Percentiles rank a stretch among this genome's conserved stretches.
Conservation (phyloP, 2,329 filamentous ascomycete genomes). For the Sarocladium oryzae region DNA sequence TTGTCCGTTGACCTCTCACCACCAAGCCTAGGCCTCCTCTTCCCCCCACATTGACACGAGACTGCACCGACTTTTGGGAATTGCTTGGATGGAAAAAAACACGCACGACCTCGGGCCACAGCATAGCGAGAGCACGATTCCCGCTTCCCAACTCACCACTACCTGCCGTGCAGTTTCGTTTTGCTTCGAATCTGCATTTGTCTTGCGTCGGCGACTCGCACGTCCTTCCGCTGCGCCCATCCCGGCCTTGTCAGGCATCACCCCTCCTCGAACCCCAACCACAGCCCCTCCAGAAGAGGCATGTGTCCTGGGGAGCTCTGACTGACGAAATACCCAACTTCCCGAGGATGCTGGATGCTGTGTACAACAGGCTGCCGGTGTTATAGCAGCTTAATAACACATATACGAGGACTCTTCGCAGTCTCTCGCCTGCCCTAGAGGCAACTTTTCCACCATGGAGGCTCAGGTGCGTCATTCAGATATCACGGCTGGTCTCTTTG, state of each 20-base stretch:
- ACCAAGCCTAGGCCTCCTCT: background rate
- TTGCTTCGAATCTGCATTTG: background rate
- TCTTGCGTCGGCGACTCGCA: background rate
- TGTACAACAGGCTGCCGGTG: constrained; percentile 33
- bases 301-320: constrained; percentile 8
- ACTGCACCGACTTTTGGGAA: constrained; percentile 34
- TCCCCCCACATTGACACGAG: constrained; percentile 32
- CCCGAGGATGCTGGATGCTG: constrained; percentile 36
- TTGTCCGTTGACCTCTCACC: constrained; percentile 4
- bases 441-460: constrained; percentile 32
- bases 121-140: background rate
- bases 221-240: background rate
- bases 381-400: constrained; percentile 32
- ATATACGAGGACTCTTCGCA: constrained; percentile 8
- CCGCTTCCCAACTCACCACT: background rate
- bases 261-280: constrained; percentile 5
- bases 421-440: constrained; percentile 7
- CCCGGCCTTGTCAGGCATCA: constrained; percentile 9
- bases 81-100: constrained; percentile 29
- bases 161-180: background rate
- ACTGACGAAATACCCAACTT: constrained; percentile 6
- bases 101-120: constrained; percentile 18
- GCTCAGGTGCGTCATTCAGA: constrained; percentile 35
- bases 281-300: background rate
- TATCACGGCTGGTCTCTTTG: background rate